These are phyloP conservation scores for Phytophthora capsici DNA, from an alignment of 352 stramenopile species.

Conservation along the genomic window DNA sequence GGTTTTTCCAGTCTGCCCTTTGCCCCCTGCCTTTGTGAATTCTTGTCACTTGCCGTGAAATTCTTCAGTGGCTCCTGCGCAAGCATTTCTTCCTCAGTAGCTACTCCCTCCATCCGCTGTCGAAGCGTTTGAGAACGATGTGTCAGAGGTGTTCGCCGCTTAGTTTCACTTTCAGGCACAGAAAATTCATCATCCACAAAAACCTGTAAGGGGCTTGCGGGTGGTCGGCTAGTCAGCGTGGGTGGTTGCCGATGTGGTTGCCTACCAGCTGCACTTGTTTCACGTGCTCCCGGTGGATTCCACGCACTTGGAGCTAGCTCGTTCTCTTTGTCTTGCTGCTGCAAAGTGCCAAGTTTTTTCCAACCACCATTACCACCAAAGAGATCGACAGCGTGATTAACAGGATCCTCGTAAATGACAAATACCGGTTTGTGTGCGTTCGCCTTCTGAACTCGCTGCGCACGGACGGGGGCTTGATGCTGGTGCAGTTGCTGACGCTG, in stretches of 20 bases:
- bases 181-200: slow-evolving; percentile 82
- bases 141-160: slow-evolving; percentile 41
- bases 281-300: slow-evolving; percentile 37
- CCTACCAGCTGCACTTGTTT: background rate
- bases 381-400: slow-evolving; percentile 55
- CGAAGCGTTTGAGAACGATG: slow-evolving; percentile 70
- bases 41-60: slow-evolving; percentile 48
- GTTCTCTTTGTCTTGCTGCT: slow-evolving; percentile 87
- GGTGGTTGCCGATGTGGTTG: slow-evolving; percentile 11
- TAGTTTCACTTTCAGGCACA: slow-evolving; percentile 27
- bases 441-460: slow-evolving; percentile 59
- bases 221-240: slow-evolving; percentile 6
- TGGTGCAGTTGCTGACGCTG: slow-evolving; percentile 68
- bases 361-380: slow-evolving; percentile 71
- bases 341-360: slow-evolving; percentile 65
- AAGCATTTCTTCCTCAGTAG: slow-evolving; percentile 82
- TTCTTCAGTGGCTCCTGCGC: slow-evolving; percentile 82
- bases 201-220: slow-evolving; percentile 61
- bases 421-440: slow-evolving; percentile 88
- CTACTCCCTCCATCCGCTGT: slow-evolving; percentile 70
- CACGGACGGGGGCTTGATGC: slow-evolving; percentile 62
- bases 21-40: slow-evolving; percentile 26
- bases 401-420: slow-evolving; percentile 80
- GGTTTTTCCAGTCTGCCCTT: slow-evolving; percentile 27
- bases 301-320: slow-evolving; percentile 56